A percentile compares a stretch with the other conserved stretches of the same genome.
These are phyloP conservation scores for Pseudonectria buxi DNA, from an alignment of 2,329 filamentous ascomycete species.

Conservation along the genomic window DNA sequence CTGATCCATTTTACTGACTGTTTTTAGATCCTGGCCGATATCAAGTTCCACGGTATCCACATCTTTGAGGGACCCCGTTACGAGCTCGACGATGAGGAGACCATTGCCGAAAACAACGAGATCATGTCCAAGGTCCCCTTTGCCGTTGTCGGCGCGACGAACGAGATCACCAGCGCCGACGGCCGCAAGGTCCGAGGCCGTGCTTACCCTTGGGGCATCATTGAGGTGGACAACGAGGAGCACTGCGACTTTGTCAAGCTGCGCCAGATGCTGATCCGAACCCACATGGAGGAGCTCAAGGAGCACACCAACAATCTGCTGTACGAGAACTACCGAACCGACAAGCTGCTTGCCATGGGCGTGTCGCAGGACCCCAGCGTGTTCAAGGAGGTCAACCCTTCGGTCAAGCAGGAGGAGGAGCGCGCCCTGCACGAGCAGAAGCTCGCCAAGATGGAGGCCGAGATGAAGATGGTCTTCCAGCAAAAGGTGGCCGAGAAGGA, in stretches of 20 bases:
- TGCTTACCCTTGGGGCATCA: conserved; percentile 95
- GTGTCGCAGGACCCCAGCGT: conserved; percentile 97
- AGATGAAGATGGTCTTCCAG: conserved; percentile 99
- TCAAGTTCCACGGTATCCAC: conserved; percentile 94
- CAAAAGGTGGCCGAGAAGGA: conserved; percentile 99
- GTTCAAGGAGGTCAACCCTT: conserved; percentile 99
- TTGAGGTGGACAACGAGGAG: conserved; percentile 99
- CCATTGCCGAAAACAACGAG: conserved; percentile 98
- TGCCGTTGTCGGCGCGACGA: conserved; percentile 93
- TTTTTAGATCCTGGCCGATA: conserved; percentile 83
- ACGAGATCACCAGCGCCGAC: conserved; percentile 84
- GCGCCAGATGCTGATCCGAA: conserved; percentile 98
- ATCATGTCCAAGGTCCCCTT: conserved; percentile 99
- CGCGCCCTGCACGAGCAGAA: conserved; percentile 97
- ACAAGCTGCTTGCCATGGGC: conserved; percentile 98
- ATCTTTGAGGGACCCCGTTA: conserved; percentile 99
- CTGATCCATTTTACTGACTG: conserved; percentile 7
- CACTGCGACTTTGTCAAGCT: conserved; percentile 99
- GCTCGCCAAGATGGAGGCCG: conserved; percentile 99
- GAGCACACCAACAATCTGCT: conserved; percentile 98
- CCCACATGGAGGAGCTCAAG: conserved; percentile 99
- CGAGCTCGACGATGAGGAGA: conserved; percentile 98
- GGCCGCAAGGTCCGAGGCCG: conserved; percentile 94
- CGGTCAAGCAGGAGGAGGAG: conserved; percentile 99
- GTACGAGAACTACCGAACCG: conserved; percentile 99